Evolutionary conservation across 202 grass and related monocot genomes (phyloP).

Genomic region (Miscanthus sacchariflorus): DNA sequence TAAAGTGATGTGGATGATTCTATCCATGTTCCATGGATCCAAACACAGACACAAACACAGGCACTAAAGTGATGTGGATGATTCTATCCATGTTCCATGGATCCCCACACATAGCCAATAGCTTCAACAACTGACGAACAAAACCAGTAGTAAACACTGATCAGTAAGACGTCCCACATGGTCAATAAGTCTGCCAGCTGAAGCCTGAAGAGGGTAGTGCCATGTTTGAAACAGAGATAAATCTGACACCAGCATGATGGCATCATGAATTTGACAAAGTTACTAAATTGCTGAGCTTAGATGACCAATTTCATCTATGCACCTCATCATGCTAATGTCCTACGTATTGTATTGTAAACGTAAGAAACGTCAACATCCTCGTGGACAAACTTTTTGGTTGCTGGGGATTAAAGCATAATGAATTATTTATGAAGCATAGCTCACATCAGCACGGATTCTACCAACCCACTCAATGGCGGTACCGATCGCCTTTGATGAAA

Average conservation of each 20-base stretch:
- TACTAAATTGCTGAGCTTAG: neutral
- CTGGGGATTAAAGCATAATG: slow-evolving; percentile 1
- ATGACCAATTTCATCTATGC: neutral
- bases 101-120: neutral
- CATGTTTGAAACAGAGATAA: neutral
- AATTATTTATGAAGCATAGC: slow-evolving; percentile 13
- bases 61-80: neutral
- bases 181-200: neutral
- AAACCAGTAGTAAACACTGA: neutral
- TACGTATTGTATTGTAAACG: neutral
- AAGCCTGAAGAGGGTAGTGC: neutral
- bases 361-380: slow-evolving; percentile 15
- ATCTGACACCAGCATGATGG: neutral
- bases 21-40: slow-evolving; percentile 1
- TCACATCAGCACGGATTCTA: slow-evolving; percentile 33
- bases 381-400: slow-evolving; percentile 26
- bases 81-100: neutral
- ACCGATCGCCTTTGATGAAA: neutral
- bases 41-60: neutral
- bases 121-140: too few species aligned
- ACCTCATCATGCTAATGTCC: neutral
- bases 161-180: neutral
- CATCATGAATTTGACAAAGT: neutral
- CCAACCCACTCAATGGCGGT: slow-evolving; percentile 10
- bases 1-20: neutral